Percentiles rank a stretch among this genome's conserved stretches.
Conservation (phyloP, 2,329 filamentous ascomycete species). For the Canariomyces notabilis region DNA sequence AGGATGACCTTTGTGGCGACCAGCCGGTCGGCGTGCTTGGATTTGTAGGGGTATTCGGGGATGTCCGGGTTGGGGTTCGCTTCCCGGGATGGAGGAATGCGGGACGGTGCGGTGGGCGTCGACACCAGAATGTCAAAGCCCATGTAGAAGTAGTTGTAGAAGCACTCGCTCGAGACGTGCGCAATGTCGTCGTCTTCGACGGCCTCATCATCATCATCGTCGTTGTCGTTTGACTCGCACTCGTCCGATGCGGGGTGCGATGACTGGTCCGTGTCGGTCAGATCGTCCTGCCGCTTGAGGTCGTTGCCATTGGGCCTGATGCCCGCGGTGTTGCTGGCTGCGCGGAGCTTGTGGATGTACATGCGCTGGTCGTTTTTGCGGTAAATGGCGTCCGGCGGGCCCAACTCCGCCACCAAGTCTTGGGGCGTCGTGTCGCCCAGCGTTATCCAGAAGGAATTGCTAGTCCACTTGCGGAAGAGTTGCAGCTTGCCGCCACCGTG, state of each 20-base stretch:
- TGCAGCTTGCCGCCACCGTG: conserved; percentile 75
- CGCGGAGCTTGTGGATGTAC: conserved; percentile 69
- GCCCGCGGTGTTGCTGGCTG: conserved; percentile 46
- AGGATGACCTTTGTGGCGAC: conserved; percentile 89
- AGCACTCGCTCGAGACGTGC: conserved; percentile 66
- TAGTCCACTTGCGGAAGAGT: conserved; percentile 66
- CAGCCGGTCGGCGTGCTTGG: conserved; percentile 55
- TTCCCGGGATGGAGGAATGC: conserved; percentile 50
- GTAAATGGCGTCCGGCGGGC: conserved; percentile 90
- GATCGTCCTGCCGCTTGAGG: conserved; percentile 47
- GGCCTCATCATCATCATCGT: conserved; percentile 45
- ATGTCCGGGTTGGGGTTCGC: conserved; percentile 14
- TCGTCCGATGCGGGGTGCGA: conserved; percentile 69
- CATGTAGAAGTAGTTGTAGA: conserved; percentile 96
- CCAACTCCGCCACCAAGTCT: conserved; percentile 83
- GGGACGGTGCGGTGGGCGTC: conserved; percentile 61
- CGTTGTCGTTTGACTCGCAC: conserved; percentile 50
- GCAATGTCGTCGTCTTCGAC: conserved; percentile 51
- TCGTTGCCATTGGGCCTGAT: conserved; percentile 42
- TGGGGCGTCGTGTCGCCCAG: conserved; percentile 88
- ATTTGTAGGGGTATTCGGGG: conserved; percentile 35
- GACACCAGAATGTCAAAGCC: conserved; percentile 94
- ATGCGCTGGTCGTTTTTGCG: conserved; percentile 85
- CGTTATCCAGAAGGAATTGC: conserved; percentile 61
- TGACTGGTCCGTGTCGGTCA: conserved; percentile 70